These are phyloP conservation scores for Cryphonectria radicalis DNA, from an alignment of 2,329 filamentous ascomycete species.

Conservation along the genomic window DNA sequence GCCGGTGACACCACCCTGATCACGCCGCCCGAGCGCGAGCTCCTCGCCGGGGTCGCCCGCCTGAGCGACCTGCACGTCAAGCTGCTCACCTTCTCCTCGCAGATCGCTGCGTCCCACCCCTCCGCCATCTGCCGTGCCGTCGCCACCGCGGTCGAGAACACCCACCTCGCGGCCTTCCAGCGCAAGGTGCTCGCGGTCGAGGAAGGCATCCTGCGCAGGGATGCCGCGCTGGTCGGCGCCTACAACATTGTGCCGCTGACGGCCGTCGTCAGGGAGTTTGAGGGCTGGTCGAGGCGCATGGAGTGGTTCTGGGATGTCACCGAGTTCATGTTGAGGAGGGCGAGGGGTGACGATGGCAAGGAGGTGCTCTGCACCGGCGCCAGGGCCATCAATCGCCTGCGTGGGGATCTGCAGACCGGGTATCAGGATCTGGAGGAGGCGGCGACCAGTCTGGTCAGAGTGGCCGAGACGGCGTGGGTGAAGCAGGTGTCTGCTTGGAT, in stretches of 20 bases:
- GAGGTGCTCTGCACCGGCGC: slow-evolving; percentile 64
- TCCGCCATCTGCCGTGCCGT: slow-evolving; percentile 88
- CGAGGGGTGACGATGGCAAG: slow-evolving; percentile 29
- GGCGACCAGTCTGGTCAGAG: slow-evolving; percentile 70
- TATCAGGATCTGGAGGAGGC: slow-evolving; percentile 84
- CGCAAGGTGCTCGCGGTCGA: slow-evolving; percentile 85
- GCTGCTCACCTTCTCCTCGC: slow-evolving; percentile 68
- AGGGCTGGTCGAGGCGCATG: slow-evolving; percentile 82
- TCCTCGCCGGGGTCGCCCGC: slow-evolving; percentile 76
- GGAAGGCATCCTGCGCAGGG: slow-evolving; percentile 72
- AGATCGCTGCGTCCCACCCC: slow-evolving; percentile 71
- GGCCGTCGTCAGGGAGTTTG: slow-evolving; percentile 80
- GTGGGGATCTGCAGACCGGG: slow-evolving; percentile 80
- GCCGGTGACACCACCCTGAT: slow-evolving; percentile 49
- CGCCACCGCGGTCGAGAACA: slow-evolving; percentile 73
- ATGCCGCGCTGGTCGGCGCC: slow-evolving; percentile 81
- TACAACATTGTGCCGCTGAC: slow-evolving; percentile 94
- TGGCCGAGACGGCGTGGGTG: slow-evolving; percentile 89
- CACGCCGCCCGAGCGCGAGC: slow-evolving; percentile 80
- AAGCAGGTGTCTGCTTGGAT: slow-evolving; percentile 91
- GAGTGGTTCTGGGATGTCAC: slow-evolving; percentile 83
- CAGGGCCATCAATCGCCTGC: slow-evolving; percentile 75
- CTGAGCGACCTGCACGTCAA: slow-evolving; percentile 79
- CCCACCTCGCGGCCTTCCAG: slow-evolving; percentile 81
- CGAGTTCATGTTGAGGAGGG: slow-evolving; percentile 64